Percentiles rank a stretch among this genome's conserved stretches.
Conservation (phyloP, 192 early-diverging fungal species). For the Podila clonocystis region DNA sequence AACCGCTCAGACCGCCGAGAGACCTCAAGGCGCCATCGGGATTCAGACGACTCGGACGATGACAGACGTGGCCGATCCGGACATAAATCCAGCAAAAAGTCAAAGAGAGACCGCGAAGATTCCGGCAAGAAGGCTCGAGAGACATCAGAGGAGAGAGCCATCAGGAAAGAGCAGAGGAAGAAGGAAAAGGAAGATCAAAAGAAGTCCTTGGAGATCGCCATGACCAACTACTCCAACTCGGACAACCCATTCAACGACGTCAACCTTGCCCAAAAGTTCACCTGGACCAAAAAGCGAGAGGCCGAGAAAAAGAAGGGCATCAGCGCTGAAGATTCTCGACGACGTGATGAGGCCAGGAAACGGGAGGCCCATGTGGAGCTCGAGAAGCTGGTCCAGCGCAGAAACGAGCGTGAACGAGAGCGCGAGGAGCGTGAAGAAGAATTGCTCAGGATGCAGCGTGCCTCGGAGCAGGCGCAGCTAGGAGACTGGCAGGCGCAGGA, state of each 20-base stretch:
- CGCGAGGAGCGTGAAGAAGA: conserved; percentile 85
- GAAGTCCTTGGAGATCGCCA: conserved; percentile 36
- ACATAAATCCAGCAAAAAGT: conserved; percentile 35
- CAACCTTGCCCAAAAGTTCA: conserved; percentile 86
- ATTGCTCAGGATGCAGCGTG: conserved; percentile 73
- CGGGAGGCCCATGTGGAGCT: conserved; percentile 80
- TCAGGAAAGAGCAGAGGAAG: conserved; percentile 30
- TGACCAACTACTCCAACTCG: conserved; percentile 71
- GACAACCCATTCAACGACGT: conserved; percentile 87
- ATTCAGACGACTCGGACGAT: conserved; percentile 12
- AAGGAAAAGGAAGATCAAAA: conserved; percentile 46
- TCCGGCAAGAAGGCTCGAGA: conserved; percentile 24
- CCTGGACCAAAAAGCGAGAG: conserved; percentile 95
- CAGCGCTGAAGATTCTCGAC: conserved; percentile 61
- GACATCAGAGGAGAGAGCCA: conserved; percentile 38
- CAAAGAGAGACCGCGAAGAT: conserved; percentile 14
- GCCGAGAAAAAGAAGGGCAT: conserved; percentile 78
- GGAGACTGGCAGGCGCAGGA: conserved; percentile 98
- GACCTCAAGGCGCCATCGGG: conserved; percentile 20
- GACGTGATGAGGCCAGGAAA: conserved; percentile 61
- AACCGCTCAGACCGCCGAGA: conserved; percentile 5
- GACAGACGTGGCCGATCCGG: conserved; percentile 14
- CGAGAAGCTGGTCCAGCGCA: conserved; percentile 81
- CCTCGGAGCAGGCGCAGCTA: conserved; percentile 85
- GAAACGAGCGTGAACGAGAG: conserved; percentile 86